Conservation (phyloP, 2,329 filamentous ascomycete genomes). For the Penicillium sp. region DNA sequence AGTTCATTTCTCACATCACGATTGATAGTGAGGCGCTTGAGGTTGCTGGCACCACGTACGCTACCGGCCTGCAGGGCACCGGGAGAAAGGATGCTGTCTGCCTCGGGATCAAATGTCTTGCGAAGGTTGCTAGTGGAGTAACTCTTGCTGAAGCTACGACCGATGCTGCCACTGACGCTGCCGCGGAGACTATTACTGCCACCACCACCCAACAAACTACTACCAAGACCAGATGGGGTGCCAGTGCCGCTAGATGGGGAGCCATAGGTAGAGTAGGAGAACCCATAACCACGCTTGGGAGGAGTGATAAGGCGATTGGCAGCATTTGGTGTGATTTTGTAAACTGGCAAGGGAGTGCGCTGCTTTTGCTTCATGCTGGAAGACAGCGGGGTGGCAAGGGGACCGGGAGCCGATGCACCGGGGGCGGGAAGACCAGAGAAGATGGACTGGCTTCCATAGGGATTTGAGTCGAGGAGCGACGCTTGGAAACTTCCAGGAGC, state of each 20-base stretch:
- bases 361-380: slow-evolving; percentile 74
- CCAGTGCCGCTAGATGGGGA: slow-evolving; percentile 71
- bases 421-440: slow-evolving; percentile 71
- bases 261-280: slow-evolving; percentile 89
- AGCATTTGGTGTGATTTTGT: slow-evolving; percentile 80
- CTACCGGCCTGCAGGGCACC: slow-evolving; percentile 75
- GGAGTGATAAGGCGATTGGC: slow-evolving; percentile 79
- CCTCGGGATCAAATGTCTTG: slow-evolving; percentile 72
- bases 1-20: slow-evolving; percentile 71
- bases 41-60: slow-evolving; percentile 63
- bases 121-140: slow-evolving; percentile 84
- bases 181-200: slow-evolving; percentile 38
- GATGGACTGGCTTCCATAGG: slow-evolving; percentile 84
- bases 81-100: slow-evolving; percentile 78
- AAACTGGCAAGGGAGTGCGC: slow-evolving; percentile 76
- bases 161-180: slow-evolving; percentile 55
- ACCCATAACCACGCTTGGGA: slow-evolving; percentile 83
- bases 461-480: slow-evolving; percentile 77
- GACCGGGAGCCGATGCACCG: slow-evolving; percentile 70
- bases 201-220: slow-evolving; percentile 54
- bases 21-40: slow-evolving; percentile 93
- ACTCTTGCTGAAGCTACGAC: slow-evolving; percentile 77
- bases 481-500: slow-evolving; percentile 61
- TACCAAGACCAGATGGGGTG: slow-evolving; percentile 66
- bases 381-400: slow-evolving; percentile 84